These are phyloP conservation scores for Vigna reflexopilosa DNA, from an alignment of 306 rosid genomes.

Conservation along the genomic window DNA sequence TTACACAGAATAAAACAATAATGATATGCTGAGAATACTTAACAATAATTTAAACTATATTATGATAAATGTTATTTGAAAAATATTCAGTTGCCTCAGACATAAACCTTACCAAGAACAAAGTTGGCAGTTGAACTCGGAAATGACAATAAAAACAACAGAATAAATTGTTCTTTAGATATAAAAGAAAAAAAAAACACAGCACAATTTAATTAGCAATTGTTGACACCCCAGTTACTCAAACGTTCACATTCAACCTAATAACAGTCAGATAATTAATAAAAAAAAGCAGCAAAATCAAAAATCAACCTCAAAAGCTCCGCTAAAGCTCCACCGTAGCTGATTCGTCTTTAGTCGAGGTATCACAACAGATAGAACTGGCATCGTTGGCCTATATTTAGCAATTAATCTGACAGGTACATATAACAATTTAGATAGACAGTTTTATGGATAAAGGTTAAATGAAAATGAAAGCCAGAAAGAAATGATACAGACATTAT, in stretches of 20 bases:
- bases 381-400: slow-evolving; percentile 95
- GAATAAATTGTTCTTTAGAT: slow-evolving; percentile 34
- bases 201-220: slow-evolving; percentile 6
- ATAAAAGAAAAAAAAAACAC: slow-evolving; percentile 1
- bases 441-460: neutral
- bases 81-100: slow-evolving; percentile 41
- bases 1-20: neutral
- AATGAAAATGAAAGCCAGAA: slow-evolving; percentile 22
- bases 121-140: slow-evolving; percentile 32
- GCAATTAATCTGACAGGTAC: slow-evolving; percentile 78
- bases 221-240: slow-evolving; percentile 12
- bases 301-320: slow-evolving; percentile 88
- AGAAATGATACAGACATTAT: slow-evolving; percentile 12
- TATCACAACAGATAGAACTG: slow-evolving; percentile 85
- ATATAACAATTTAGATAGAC: slow-evolving; percentile 21
- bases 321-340: slow-evolving; percentile 90
- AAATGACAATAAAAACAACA: slow-evolving; percentile 29
- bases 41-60: slow-evolving; percentile 1
- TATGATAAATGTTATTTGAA: neutral
- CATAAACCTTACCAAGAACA: slow-evolving; percentile 38
- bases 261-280: slow-evolving; percentile 22
- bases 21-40: slow-evolving; percentile 5
- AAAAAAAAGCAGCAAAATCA: slow-evolving; percentile 23
- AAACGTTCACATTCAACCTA: neutral
- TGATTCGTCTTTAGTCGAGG: slow-evolving; percentile 88